Percentiles rank a stretch among this genome's conserved stretches.
Evolutionary conservation across 495 filamentous ascomycete species (phyloP).

Genomic region (Beverwykella pulmonaria): DNA sequence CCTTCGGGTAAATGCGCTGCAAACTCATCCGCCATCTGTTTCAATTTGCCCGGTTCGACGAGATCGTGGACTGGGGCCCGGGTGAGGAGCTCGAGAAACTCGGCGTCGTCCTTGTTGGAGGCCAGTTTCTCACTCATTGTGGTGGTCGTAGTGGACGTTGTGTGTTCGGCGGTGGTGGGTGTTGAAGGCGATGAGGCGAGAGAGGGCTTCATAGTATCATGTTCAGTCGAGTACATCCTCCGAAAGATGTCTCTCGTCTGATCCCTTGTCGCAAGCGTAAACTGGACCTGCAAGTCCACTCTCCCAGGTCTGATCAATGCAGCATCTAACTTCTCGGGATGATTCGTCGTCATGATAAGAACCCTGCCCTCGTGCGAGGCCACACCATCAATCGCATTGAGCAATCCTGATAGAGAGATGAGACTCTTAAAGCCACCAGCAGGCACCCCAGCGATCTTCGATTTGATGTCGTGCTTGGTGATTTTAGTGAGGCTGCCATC

Average conservation of each 20-base stretch:
- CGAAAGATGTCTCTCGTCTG: conserved; percentile 36
- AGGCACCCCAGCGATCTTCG: not conserved
- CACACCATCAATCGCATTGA: conserved; percentile 86
- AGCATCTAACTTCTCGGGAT: conserved; percentile 70
- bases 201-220: not conserved
- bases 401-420: conserved; percentile 72
- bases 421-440: conserved; percentile 45
- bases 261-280: conserved; percentile 54
- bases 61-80: conserved; percentile 8
- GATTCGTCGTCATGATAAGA: conserved; percentile 84
- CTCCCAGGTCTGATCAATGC: conserved; percentile 77
- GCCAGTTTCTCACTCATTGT: not conserved
- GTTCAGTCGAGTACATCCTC: conserved; percentile 37
- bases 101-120: not conserved
- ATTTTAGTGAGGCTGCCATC: conserved; percentile 14
- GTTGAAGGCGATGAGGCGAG: no score
- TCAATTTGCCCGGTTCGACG: conserved; percentile 42
- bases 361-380: conserved; percentile 79
- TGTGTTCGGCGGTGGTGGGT: no score
- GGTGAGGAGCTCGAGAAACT: conserved; percentile 13
- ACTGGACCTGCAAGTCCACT: conserved; percentile 72
- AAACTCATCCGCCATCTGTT: conserved; percentile 58
- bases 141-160: not conserved
- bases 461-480: conserved; percentile 3
- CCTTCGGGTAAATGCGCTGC: conserved; percentile 61